phyloP scores from a whole-genome alignment of 495 filamentous ascomycete genomes.

The Penicillium paradoxum region DNA sequence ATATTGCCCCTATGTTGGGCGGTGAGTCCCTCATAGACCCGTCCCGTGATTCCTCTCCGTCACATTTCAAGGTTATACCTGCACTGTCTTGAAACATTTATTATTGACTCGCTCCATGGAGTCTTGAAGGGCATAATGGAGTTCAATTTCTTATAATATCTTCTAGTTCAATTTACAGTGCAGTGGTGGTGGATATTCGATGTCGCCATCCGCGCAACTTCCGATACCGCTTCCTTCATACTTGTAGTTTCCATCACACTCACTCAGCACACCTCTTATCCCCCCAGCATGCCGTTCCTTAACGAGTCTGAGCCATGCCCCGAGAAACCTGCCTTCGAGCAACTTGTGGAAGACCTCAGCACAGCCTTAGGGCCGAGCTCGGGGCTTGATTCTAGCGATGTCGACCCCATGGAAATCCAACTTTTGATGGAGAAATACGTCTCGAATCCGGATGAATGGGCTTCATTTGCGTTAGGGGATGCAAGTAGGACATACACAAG shows the following conservation, averaged over 20 bases:
- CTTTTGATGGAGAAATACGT: slow-evolving; percentile 65
- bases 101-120: background rate
- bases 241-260: background rate
- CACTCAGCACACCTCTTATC: slow-evolving; percentile 1
- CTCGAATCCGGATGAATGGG: slow-evolving; percentile 66
- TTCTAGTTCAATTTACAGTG: background rate
- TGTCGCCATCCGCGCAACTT: slow-evolving; percentile 7
- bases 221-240: slow-evolving; percentile 15
- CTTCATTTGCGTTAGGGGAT: slow-evolving; percentile 63
- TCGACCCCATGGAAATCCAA: slow-evolving; percentile 64
- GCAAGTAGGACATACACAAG: slow-evolving; percentile 66
- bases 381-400: slow-evolving; percentile 72
- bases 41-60: too few relatives aligned
- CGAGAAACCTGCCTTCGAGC: slow-evolving; percentile 50
- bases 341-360: slow-evolving; percentile 68
- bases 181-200: background rate
- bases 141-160: background rate
- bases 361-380: slow-evolving; percentile 68
- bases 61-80: too few relatives aligned
- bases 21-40: too few relatives aligned
- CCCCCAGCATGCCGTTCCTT: slow-evolving; percentile 35
- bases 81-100: background rate
- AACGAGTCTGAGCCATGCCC: slow-evolving; percentile 8
- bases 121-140: background rate
- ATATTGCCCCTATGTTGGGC: too few relatives aligned